Evolutionary conservation across 2,329 filamentous ascomycete genomes (phyloP), one percentile per base, ranked within the genome.

Genomic region (Cladophialophora exuberans): DNA sequence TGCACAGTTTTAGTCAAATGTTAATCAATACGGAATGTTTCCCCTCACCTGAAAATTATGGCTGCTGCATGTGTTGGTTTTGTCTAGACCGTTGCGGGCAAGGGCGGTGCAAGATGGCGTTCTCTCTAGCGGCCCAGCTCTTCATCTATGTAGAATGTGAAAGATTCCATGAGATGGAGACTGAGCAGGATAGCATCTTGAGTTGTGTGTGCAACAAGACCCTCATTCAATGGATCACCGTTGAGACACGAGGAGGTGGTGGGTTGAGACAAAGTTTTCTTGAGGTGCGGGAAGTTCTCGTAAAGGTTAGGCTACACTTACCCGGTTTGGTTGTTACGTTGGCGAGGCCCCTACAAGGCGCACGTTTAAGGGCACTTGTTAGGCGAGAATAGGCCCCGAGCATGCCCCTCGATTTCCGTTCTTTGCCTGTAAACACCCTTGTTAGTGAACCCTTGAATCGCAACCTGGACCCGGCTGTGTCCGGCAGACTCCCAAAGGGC

Each of bases 1-100:
- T 49, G 46, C 46, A 49, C 35, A 41, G 22, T 49, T 49, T 41
- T 49, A 47, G 44, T 49, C 46, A 49, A 41, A 20, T 31, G 28
- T 31, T 31, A 28, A 23, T 39, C 15, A 17, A 20, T 20, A 30
- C 35, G 46, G 26, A 28, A 6, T 20, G 6, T 39, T 49, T 49
- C 46, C 46, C 46, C 46, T 49, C 46, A 39, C 35, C 46, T 49
- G 46, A 49, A 20, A 1, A 2, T 26, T 10, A 15, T 3, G 25
- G 11, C 20, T 20, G 20, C 44, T 47, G 30, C 46, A 49, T 49
- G 35, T 49, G 23, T 38, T 41, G 46, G n/a, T n/a, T 49, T 22
- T 10, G 22, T 13, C 33, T 2, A 11, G n/a, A 17, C 31, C n/a
- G 23, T 22, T 4, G 15, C 22, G 23, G 7, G n/a, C n/a, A n/a